Conservation (phyloP, 768 basidiomycete species). For the Pleurotus citrinopileatus region DNA sequence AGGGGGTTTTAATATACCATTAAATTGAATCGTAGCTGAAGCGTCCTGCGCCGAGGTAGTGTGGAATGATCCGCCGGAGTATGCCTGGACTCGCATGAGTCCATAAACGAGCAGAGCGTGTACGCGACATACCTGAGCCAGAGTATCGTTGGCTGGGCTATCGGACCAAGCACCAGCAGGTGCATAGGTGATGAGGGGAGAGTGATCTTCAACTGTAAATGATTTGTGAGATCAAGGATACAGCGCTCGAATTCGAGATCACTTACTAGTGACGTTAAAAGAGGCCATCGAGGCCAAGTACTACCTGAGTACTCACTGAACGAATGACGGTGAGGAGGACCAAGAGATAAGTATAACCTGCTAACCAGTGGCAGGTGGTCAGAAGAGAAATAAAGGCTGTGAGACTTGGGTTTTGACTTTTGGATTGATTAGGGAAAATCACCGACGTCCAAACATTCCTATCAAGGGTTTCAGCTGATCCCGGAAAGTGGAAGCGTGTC, state of each 20-base stretch:
- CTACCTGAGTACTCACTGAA: constrained; percentile 16
- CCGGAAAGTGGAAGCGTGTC: neutral
- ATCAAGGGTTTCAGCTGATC: constrained; percentile 5
- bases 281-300: constrained; percentile 45
- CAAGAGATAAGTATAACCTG: constrained; percentile 1
- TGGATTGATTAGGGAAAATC: constrained; percentile 1
- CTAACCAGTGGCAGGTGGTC: constrained; percentile 9
- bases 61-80: constrained; percentile 44
- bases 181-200: constrained; percentile 49
- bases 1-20: constrained; percentile 30
- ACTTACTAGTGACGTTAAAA: constrained; percentile 40
- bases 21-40: constrained; percentile 46
- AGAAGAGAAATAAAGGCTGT: neutral
- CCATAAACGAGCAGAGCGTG: neutral
- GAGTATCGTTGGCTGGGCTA: constrained; percentile 35
- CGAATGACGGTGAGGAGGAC: constrained; percentile 15
- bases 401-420: constrained; percentile 2
- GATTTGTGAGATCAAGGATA: neutral
- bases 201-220: constrained; percentile 52
- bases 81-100: constrained; percentile 28
- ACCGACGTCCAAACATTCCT: neutral
- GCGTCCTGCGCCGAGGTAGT: constrained; percentile 41
- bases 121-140: constrained; percentile 34
- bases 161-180: constrained; percentile 51
- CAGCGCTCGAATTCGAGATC: neutral